A percentile compares a stretch with the other conserved stretches of the same genome.
These are phyloP conservation scores for Guadua angustifolia DNA, from an alignment of 176 grass and related monocot species.

Conservation along the genomic window DNA sequence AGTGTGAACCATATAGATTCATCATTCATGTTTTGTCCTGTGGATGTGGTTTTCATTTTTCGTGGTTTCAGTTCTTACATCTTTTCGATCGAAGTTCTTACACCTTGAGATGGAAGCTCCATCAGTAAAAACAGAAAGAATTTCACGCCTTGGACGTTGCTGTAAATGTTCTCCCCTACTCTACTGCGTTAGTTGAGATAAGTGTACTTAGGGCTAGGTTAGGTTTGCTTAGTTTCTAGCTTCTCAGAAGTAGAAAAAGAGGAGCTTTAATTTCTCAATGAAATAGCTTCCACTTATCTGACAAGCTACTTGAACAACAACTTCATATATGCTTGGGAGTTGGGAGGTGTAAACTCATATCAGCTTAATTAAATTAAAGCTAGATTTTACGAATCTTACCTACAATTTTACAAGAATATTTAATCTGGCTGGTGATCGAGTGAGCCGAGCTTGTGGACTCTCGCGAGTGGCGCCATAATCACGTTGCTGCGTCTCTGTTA, in stretches of 20 bases:
- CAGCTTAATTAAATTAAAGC: not conserved
- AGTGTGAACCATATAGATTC: not conserved
- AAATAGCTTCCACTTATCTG: not conserved
- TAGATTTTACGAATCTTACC: not conserved
- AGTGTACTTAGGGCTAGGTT: not conserved
- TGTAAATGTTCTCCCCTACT: not conserved
- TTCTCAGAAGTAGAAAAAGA: not conserved
- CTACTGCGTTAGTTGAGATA: not conserved
- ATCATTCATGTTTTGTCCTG: no score
- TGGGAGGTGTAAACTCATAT: not conserved
- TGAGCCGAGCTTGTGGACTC: not conserved
- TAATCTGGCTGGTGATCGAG: not conserved
- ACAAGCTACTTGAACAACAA: no score
- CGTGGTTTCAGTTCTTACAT: not conserved
- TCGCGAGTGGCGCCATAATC: conserved; percentile 15
- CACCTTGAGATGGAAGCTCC: not conserved
- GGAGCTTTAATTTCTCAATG: not conserved
- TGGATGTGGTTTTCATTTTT: not conserved
- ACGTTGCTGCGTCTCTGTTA: conserved; percentile 19
- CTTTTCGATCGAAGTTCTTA: not conserved
- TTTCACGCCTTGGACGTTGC: not conserved
- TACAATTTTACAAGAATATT: not conserved
- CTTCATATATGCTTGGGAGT: no score
- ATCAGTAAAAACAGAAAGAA: not conserved
- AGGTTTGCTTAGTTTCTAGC: not conserved